Base-by-base conservation (phyloP, 2,329 filamentous ascomycete species). In the Colletotrichum sp. region DNA sequence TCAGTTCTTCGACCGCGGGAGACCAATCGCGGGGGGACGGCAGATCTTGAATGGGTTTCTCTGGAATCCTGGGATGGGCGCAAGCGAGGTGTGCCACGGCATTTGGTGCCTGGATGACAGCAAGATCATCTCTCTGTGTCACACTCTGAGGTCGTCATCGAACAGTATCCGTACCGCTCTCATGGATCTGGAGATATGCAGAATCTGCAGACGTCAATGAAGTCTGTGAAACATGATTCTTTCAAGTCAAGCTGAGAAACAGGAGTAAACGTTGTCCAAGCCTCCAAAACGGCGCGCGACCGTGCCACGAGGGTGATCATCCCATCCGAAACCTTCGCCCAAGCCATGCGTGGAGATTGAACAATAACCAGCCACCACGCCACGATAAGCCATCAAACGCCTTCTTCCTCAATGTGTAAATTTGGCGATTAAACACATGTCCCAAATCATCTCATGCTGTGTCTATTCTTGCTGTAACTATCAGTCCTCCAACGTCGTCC, bases 331-430 rank as follows among this genome's bases (percentile, higher is more conserved):
- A 34, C 55, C 31, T 34, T 31, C 13, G 61, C 15, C 12, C 36
- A 27, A 47, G 61, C 61, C 34, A 24, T 15, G 29, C 59, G 21
- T 63, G 61, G 61, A 63, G 21, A 63, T 63, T 51, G n/a, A 21
- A 47, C 43, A 3, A 12, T 47, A 11, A 47, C 43, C 43, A 51
- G 11, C 13, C 43, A 51, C 12, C n/a, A 51, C 43, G 43, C 70
- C 70, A 61, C 47, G 71, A 71, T 73, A 73, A 73, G 71, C 67
- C 54, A 5, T 5, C 55, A 64, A 24, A 29, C 31, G 6, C 12
- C 24, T 13, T 16, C 3, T 24, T 4, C 13, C 34, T 27, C 11
- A n/a, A 47, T 71, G 38, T 66, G 55, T 66, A 38, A 66, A 66
- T 29, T 47, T 9, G 13, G 47, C 34, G n/a, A 13, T 33, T 21